Base-by-base conservation (phyloP, 1,284 basidiomycete genomes). In the Coniophora puteana region DNA sequence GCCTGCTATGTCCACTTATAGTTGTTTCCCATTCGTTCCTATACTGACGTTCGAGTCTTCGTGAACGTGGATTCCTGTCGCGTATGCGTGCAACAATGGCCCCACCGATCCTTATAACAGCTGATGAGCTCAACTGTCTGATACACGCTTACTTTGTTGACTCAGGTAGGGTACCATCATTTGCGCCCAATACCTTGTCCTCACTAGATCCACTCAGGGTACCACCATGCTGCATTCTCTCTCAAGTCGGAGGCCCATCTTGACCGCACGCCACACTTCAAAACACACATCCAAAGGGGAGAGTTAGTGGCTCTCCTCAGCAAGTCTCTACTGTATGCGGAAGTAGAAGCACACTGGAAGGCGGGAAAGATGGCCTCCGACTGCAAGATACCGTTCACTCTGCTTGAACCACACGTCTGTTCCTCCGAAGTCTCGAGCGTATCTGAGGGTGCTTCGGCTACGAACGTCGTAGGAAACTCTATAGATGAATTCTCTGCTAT, bases 101-200 rank as follows among this genome's bases (percentile, higher is more conserved):
- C 31, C 63, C 64, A 43, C 69, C 74, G 34, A 72, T 83, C 38
- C 67, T 71, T 26, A 83, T 92, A 52, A 80, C 81, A 29, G 82
- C 88, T 29, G 88, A 90, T 54, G 89, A 92, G 58, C 72, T 92
- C 41, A 92, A 92, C 61, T 85, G 82, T 54, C 75, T 92, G 43
- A 81, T 92, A 38, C 80, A 90, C 62, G 72, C 87, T 1, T 92
- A 91, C 59, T 78, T 92, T 45, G 69, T 80, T 49, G 89, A 92
- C 53, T 87, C 84, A 32, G 87, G 87, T 87, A 50, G 18, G 53
- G 27, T 16, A 8, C 21, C 3, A 8, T 39, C 2, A 16, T 40
- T 12, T 17, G 11, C 36, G 21, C 16, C 18, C 32, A 30, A 16
- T 28, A 20, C 30, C 12, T 36, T 41, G 10, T 17, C 21, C 46